Conservation (phyloP, 345 rosid species). For the Lepidium aucheri region DNA sequence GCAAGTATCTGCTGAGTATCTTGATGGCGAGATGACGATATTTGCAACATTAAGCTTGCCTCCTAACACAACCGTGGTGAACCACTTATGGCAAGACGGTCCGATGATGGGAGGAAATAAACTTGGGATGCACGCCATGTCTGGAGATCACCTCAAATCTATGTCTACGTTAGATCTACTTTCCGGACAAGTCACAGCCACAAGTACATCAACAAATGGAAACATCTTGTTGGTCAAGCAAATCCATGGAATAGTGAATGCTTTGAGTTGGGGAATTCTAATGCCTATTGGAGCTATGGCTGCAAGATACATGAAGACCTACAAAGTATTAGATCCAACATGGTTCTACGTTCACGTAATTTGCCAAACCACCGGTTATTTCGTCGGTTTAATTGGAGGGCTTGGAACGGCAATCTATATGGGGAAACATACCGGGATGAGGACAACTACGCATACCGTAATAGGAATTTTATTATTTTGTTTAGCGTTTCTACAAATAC, state of each 20-base stretch:
- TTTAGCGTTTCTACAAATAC: slow-evolving; percentile 15
- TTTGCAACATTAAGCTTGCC: slow-evolving; percentile 46
- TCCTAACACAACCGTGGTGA: slow-evolving; percentile 15
- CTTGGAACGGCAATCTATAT: slow-evolving; percentile 25
- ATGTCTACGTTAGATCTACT: slow-evolving; percentile 29
- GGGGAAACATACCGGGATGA: slow-evolving; percentile 8
- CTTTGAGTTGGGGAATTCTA: slow-evolving; percentile 69
- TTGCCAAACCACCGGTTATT: slow-evolving; percentile 56
- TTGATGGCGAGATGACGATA: slow-evolving; percentile 34
- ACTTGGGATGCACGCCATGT: slow-evolving; percentile 16
- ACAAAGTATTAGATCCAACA: slow-evolving; percentile 52
- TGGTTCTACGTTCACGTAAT: slow-evolving; percentile 68
- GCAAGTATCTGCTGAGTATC: slow-evolving; percentile 19
- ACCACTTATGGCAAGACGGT: slow-evolving; percentile 56
- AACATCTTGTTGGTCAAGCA: slow-evolving; percentile 30
- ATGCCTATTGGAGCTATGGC: slow-evolving; percentile 66
- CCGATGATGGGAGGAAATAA: not conserved
- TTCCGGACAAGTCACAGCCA: not conserved
- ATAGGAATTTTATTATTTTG: not conserved
- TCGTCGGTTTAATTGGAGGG: slow-evolving; percentile 35
- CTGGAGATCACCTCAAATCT: slow-evolving; percentile 2
- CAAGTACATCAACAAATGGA: slow-evolving; percentile 1
- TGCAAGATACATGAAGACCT: slow-evolving; percentile 62
- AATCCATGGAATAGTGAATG: slow-evolving; percentile 66
- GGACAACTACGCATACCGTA: not conserved